Percentiles rank a stretch among this genome's conserved stretches.
Evolutionary conservation across 179 eudicot species (phyloP).

Genomic region (Beta macrorhiza): DNA sequence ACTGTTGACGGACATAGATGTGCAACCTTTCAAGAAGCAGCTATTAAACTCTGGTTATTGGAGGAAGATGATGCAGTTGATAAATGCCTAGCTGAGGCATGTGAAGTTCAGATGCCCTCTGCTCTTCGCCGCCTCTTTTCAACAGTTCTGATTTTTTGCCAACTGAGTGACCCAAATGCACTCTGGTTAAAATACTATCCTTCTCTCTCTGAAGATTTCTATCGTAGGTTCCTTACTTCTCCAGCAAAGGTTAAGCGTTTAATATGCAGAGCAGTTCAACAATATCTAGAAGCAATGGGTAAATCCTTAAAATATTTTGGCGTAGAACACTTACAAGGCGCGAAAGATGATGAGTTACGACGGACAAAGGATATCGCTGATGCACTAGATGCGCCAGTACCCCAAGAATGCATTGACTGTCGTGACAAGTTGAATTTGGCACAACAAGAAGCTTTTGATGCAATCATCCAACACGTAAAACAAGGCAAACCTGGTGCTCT

Average conservation of each 20-base stretch:
- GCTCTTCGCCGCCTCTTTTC: neutral
- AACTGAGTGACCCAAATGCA: neutral
- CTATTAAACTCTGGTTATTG: neutral
- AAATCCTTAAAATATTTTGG: too few relatives aligned
- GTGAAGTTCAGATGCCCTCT: neutral
- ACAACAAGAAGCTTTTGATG: neutral
- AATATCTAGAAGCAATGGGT: neutral
- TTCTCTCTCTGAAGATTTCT: neutral
- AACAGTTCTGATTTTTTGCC: neutral
- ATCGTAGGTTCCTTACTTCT: neutral
- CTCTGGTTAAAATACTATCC: neutral
- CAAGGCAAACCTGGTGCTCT: too few relatives aligned
- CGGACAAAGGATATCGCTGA: neutral
- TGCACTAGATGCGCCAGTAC: conserved; percentile 3
- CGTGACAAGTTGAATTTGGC: neutral
- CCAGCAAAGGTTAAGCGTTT: neutral
- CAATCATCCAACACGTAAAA: neutral
- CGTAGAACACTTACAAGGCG: too few relatives aligned
- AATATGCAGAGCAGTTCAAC: neutral
- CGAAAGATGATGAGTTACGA: too few relatives aligned
- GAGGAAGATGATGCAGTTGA: neutral
- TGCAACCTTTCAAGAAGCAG: neutral
- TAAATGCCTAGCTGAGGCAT: neutral
- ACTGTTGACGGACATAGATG: neutral
- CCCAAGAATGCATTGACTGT: neutral